phyloP scores from a whole-genome alignment of 2,329 filamentous ascomycete genomes.

The Coniochaeta sp. region DNA sequence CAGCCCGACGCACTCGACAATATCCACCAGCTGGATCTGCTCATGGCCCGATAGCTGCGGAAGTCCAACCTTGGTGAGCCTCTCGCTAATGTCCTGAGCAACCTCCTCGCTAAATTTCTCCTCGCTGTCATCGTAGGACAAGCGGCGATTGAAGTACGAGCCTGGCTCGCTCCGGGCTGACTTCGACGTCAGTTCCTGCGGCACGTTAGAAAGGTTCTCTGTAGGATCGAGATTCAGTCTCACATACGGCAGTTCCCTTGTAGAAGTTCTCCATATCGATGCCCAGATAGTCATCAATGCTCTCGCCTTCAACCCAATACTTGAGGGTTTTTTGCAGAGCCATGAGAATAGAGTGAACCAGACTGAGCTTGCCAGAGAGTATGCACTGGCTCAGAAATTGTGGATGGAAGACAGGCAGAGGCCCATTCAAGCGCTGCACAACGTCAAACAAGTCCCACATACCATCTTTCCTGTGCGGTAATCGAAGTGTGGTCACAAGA shows the following conservation, averaged over 20 bases:
- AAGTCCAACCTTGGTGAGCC: conserved; percentile 66
- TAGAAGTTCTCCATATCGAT: conserved; percentile 57
- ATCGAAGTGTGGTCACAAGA: conserved; percentile 43
- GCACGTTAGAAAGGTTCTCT: neutral
- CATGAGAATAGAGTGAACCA: conserved; percentile 68
- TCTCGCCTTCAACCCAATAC: conserved; percentile 75
- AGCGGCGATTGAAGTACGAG: conserved; percentile 29
- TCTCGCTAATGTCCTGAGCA: conserved; percentile 65
- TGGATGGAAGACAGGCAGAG: conserved; percentile 85
- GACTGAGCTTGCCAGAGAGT: conserved; percentile 63
- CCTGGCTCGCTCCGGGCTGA: conserved; percentile 15
- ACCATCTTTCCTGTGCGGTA: conserved; percentile 38
- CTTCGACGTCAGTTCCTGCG: neutral
- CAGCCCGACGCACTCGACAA: conserved; percentile 74
- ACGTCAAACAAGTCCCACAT: conserved; percentile 71
- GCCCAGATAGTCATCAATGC: conserved; percentile 70
- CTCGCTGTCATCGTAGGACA: conserved; percentile 43
- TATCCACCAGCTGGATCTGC: conserved; percentile 78
- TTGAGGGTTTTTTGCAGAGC: conserved; percentile 70
- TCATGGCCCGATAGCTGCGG: conserved; percentile 77
- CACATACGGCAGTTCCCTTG: conserved; percentile 23
- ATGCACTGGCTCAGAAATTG: conserved; percentile 86
- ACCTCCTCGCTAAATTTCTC: conserved; percentile 64
- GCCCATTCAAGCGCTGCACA: conserved; percentile 77
- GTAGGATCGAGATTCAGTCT: too few relatives aligned